Conservation (phyloP, 202 grass and related monocot species). For the Bolboschoenoplectus hybrid region DNA sequence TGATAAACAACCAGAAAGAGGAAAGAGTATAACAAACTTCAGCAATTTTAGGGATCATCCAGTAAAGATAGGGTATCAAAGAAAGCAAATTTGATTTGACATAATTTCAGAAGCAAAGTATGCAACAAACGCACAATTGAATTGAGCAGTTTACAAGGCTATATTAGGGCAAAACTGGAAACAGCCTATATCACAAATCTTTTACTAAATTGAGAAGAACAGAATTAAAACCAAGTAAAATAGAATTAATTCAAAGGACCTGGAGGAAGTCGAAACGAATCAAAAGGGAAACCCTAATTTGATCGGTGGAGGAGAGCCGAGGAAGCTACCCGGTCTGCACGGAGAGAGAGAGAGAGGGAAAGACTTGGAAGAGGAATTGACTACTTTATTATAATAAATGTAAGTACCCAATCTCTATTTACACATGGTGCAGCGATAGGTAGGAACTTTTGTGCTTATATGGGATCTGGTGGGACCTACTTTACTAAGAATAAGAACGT, state of each 20-base stretch:
- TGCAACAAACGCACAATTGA: not conserved
- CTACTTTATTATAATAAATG: not conserved
- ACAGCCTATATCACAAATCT: not conserved
- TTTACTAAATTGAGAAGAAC: constrained; percentile 17
- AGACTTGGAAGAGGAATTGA: not conserved
- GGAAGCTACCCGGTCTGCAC: not conserved
- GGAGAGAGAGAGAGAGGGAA: constrained; percentile 23
- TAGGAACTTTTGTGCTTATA: not conserved
- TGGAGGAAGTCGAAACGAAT: constrained; percentile 4
- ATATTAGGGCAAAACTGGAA: not conserved
- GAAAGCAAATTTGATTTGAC: not conserved
- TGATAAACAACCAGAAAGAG: not conserved
- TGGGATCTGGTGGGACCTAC: not conserved
- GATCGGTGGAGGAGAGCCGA: constrained; percentile 24
- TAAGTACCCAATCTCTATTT: not conserved
- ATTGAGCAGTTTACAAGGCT: constrained; percentile 9
- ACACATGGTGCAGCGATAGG: not conserved
- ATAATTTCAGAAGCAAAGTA: not conserved
- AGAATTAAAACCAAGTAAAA: not conserved
- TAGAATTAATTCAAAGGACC: not conserved
- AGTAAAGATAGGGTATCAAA: not conserved
- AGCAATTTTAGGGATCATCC: not conserved
- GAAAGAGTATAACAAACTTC: not conserved
- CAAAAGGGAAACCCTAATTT: constrained; percentile 36
- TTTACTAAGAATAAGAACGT: not conserved